These are phyloP conservation scores for Ascochyta clinopodiicola DNA, from an alignment of 2,329 filamentous ascomycete genomes.

Conservation along the genomic window DNA sequence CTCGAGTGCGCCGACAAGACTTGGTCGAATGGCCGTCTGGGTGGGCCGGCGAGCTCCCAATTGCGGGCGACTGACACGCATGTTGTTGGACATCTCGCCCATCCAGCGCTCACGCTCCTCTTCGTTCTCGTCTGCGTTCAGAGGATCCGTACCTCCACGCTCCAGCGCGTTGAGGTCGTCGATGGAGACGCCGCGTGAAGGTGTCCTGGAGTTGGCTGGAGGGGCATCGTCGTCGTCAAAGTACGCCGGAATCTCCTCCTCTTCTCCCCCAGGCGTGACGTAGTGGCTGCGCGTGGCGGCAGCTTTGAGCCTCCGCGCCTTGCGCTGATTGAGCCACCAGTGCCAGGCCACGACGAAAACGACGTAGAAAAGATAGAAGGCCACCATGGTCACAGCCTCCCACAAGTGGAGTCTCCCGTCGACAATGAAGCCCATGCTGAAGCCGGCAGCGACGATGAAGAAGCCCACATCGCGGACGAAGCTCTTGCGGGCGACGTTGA, in stretches of 20 bases:
- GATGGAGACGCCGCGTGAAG: slow-evolving; percentile 57
- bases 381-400: slow-evolving; percentile 92
- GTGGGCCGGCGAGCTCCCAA: slow-evolving; percentile 72
- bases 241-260: slow-evolving; percentile 62
- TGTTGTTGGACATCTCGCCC: slow-evolving; percentile 88
- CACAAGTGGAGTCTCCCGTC: slow-evolving; percentile 85
- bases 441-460: slow-evolving; percentile 84
- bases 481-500: slow-evolving; percentile 85
- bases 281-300: slow-evolving; percentile 77
- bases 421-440: slow-evolving; percentile 85
- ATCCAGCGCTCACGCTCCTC: slow-evolving; percentile 68
- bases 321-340: slow-evolving; percentile 75
- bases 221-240: slow-evolving; percentile 63
- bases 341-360: slow-evolving; percentile 89
- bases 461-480: slow-evolving; percentile 92
- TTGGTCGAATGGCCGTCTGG: slow-evolving; percentile 86
- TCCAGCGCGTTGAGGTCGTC: slow-evolving; percentile 71
- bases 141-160: slow-evolving; percentile 61
- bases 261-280: slow-evolving; percentile 66
- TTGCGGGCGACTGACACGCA: slow-evolving; percentile 79
- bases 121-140: slow-evolving; percentile 64
- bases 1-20: slow-evolving; percentile 89
- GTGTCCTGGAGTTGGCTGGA: slow-evolving; percentile 43
- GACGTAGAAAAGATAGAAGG: slow-evolving; percentile 90
- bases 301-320: slow-evolving; percentile 68